These are phyloP conservation scores for Fusarium nodosum DNA, from an alignment of 2,329 filamentous ascomycete species.

Conservation along the genomic window DNA sequence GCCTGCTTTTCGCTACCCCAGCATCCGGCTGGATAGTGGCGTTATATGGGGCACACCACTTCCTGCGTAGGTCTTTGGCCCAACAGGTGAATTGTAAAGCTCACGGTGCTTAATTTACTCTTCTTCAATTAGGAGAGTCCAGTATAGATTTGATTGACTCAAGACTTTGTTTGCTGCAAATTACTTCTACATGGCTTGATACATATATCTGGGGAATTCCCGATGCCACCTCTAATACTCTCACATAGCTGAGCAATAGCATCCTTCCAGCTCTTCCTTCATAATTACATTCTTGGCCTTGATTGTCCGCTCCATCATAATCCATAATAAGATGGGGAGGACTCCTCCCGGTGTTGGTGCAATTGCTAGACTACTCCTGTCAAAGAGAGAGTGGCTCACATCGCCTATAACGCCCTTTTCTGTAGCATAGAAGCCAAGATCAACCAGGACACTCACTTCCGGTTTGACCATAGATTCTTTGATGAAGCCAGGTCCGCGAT, in stretches of 20 bases:
- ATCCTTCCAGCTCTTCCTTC: background rate
- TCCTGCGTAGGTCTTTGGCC: too few species aligned
- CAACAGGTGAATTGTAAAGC: too few species aligned
- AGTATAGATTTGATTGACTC: too few species aligned
- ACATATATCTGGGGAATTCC: background rate
- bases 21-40: too few species aligned
- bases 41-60: too few species aligned
- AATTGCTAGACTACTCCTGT: slow-evolving; percentile 4
- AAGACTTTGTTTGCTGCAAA: too few species aligned
- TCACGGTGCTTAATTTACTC: too few species aligned
- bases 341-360: slow-evolving; percentile 10
- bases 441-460: background rate
- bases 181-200: too few species aligned
- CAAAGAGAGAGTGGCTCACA: slow-evolving; percentile 1
- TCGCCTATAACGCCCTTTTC: slow-evolving; percentile 9
- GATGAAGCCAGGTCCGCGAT: slow-evolving; percentile 6
- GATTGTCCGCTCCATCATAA: slow-evolving; percentile 15
- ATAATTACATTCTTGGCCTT: background rate
- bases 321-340: background rate
- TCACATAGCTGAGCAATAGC: background rate
- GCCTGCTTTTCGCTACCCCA: too few species aligned
- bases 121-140: too few species aligned
- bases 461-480: background rate
- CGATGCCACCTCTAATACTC: too few species aligned
- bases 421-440: slow-evolving; percentile 6